Evolutionary conservation across 768 basidiomycete species (phyloP).

Genomic region (Tephrocybe sp.): DNA sequence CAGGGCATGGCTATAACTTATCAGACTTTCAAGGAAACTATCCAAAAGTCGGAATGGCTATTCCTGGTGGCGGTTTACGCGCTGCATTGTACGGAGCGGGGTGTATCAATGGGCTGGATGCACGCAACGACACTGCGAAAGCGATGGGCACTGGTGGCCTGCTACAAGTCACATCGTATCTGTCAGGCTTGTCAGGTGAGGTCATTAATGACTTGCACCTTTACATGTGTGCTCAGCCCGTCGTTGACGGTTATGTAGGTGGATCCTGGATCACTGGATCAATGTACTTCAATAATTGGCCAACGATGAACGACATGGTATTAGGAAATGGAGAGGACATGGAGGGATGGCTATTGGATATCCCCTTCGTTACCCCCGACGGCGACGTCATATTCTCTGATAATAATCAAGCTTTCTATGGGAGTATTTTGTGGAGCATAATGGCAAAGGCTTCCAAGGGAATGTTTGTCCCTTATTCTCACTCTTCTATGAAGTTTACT

Average conservation of each 20-base stretch:
- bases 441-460: slow-evolving; percentile 51
- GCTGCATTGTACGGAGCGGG: slow-evolving; percentile 67
- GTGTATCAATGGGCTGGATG: slow-evolving; percentile 56
- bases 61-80: slow-evolving; percentile 71
- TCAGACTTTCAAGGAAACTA: slow-evolving; percentile 35
- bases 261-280: slow-evolving; percentile 71
- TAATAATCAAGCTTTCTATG: slow-evolving; percentile 51
- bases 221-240: background rate
- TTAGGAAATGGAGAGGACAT: slow-evolving; percentile 48
- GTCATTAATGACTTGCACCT: background rate
- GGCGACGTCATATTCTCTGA: slow-evolving; percentile 43
- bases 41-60: slow-evolving; percentile 58
- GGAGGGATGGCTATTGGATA: slow-evolving; percentile 54
- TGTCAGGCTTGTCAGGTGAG: slow-evolving; percentile 63
- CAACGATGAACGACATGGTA: slow-evolving; percentile 52
- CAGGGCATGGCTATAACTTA: slow-evolving; percentile 51
- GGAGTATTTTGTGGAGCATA: slow-evolving; percentile 51
- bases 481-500: background rate
- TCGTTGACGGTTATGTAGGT: slow-evolving; percentile 29
- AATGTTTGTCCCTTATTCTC: slow-evolving; percentile 39
- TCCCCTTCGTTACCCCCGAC: slow-evolving; percentile 53
- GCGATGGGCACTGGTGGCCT: slow-evolving; percentile 62
- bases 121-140: slow-evolving; percentile 56
- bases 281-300: slow-evolving; percentile 62
- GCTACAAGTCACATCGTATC: slow-evolving; percentile 68